Evolutionary conservation across 148 eudicot species (phyloP), one percentile per base, ranked within the genome.

Genomic region (Amaranthus palmeri): DNA sequence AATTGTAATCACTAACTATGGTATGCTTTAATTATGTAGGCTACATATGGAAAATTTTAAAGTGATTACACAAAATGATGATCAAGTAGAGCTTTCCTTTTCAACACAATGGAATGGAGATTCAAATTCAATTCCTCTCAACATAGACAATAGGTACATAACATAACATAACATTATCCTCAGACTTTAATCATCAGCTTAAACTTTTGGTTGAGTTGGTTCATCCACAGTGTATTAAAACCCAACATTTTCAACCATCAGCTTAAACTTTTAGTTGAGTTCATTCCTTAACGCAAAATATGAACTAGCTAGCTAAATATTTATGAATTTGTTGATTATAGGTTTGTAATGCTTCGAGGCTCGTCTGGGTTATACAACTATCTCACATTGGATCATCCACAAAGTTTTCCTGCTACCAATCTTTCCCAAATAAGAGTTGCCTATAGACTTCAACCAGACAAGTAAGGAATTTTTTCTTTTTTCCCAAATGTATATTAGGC

Each of bases 331-430:
- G 17, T 43, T 69, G 7, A n/a, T 71, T 54, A 17, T 54, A 76
- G 79, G 70, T 76, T 62, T 12, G 73, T 76, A 43, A 70, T 76
- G 79, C 79, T 76, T 55, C 62, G 79, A 70, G 79, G 79, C 3
- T 69, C 69, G 1, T 63, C 69, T 5, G 79, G 79, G 10, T 70
- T 76, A 10, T 76, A 76, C 74, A 69, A 70, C 41, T 76, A 76
- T 55, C 47, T 76, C 41, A 56, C 55, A 9, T 54, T 76, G 36
- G 79, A 76, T 70, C 79, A 62, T 10, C 17, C 70, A 69, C 17
- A 3, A 62, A 59, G 42, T 61, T 76, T 44, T 72, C 79, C 79
- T 10, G 79, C 79, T 11, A 18, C 61, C 44, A 12, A 10, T 13
- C 13, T 76, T 36, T 62, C 73, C 7, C 79, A 76, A 48, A 76